A percentile compares a stretch with the other conserved stretches of the same genome.
Evolutionary conservation across 257 asterid species (phyloP).

Genomic region (Solanum sparsipilum): DNA sequence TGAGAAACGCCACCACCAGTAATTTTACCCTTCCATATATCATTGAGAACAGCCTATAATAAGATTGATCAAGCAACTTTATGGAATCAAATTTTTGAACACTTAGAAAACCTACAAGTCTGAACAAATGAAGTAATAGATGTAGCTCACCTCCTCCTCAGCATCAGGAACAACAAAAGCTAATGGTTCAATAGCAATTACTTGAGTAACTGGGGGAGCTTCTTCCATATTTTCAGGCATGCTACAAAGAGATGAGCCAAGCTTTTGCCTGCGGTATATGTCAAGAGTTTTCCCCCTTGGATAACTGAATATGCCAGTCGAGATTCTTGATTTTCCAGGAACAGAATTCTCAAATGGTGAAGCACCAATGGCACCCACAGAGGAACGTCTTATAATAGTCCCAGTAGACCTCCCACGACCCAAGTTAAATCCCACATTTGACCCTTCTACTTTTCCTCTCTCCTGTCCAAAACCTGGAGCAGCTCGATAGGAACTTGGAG

Average conservation of each 20-base stretch:
- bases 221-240: slow-evolving; percentile 62
- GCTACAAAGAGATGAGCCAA: slow-evolving; percentile 29
- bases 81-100: background rate
- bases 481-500: slow-evolving; percentile 56
- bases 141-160: slow-evolving; percentile 69
- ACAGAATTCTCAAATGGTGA: slow-evolving; percentile 27
- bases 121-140: background rate
- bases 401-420: slow-evolving; percentile 82
- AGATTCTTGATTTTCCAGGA: slow-evolving; percentile 35
- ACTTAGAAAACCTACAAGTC: background rate
- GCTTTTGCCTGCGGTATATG: slow-evolving; percentile 66
- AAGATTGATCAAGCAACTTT: slow-evolving; percentile 2
- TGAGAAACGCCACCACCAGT: slow-evolving; percentile 60
- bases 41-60: slow-evolving; percentile 55
- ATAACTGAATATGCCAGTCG: slow-evolving; percentile 36
- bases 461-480: slow-evolving; percentile 97
- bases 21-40: slow-evolving; percentile 64
- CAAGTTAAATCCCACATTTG: slow-evolving; percentile 67
- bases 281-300: slow-evolving; percentile 95
- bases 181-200: slow-evolving; percentile 48
- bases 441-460: slow-evolving; percentile 66
- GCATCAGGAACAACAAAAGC: slow-evolving; percentile 79
- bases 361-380: slow-evolving; percentile 48
- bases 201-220: slow-evolving; percentile 49
- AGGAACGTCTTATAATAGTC: slow-evolving; percentile 33